Evolutionary conservation across 306 rosid genomes (phyloP).

Genomic region (Pachyrhizus erosus): DNA sequence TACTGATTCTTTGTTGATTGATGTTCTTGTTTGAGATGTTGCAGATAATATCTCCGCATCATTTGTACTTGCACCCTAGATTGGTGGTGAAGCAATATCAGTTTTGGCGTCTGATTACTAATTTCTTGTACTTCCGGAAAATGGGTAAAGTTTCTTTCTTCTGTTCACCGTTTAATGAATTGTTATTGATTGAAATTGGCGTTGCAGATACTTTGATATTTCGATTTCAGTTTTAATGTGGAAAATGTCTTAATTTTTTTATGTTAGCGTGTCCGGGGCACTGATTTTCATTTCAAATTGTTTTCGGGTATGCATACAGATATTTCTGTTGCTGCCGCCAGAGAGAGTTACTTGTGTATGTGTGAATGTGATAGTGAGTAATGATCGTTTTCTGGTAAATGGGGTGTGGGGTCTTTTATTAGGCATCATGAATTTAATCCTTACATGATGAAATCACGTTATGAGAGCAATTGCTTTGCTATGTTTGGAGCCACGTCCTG

Average conservation of each 20-base stretch:
- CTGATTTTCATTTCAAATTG: background rate
- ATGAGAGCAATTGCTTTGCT: background rate
- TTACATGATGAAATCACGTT: background rate
- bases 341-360: background rate
- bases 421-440: background rate
- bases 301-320: background rate
- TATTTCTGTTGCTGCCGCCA: background rate
- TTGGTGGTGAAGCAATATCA: slow-evolving; percentile 88
- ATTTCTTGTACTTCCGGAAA: slow-evolving; percentile 91
- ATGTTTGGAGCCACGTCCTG: background rate
- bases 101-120: slow-evolving; percentile 91
- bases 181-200: background rate
- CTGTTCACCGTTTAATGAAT: background rate
- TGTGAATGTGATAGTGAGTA: background rate
- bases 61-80: slow-evolving; percentile 86
- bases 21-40: slow-evolving; percentile 16
- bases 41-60: slow-evolving; percentile 93
- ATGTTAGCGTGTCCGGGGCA: background rate
- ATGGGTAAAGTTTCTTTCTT: slow-evolving; percentile 66
- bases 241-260: background rate
- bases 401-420: background rate
- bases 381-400: background rate
- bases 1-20: slow-evolving; percentile 21
- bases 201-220: background rate
- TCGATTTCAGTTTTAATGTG: background rate